These are phyloP conservation scores for Carex kokanica DNA, from an alignment of 176 grass and related monocot species.

Conservation along the genomic window DNA sequence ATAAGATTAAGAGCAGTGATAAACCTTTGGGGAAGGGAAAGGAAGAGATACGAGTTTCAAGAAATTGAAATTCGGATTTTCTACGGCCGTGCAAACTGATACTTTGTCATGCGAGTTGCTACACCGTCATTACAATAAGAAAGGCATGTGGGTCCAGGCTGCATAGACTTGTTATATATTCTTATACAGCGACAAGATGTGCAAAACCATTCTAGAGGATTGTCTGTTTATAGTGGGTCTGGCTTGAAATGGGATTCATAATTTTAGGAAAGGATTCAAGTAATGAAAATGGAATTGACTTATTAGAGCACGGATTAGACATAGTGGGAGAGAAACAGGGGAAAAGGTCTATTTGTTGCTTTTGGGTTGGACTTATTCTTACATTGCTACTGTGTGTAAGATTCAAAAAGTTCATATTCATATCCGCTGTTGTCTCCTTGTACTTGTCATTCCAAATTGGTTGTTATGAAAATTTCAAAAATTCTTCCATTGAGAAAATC, in stretches of 20 bases:
- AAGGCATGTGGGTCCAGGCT: neutral
- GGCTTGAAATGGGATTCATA: neutral
- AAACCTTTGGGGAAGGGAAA: constrained; percentile 1
- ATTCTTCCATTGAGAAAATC: neutral
- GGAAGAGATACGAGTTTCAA: neutral
- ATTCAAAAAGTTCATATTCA: neutral
- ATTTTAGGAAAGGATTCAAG: neutral
- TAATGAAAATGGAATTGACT: constrained; percentile 11
- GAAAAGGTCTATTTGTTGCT: constrained; percentile 10
- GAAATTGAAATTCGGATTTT: neutral
- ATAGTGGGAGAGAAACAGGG: constrained; percentile 4
- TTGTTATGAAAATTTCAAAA: neutral
- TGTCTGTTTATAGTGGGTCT: neutral
- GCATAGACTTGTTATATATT: neutral
- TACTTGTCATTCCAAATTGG: neutral
- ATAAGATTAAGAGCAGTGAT: neutral
- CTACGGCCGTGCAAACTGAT: neutral
- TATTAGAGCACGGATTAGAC: constrained; percentile 8
- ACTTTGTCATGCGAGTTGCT: neutral
- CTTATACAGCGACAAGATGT: neutral
- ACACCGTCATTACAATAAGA: neutral
- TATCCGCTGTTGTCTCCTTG: neutral
- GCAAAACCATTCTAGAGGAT: neutral
- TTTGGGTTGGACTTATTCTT: neutral
- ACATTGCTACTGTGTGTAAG: neutral